A percentile compares a stretch with the other conserved stretches of the same genome.
Conservation (phyloP, 441 rosid species). For the Kokia cookei region DNA sequence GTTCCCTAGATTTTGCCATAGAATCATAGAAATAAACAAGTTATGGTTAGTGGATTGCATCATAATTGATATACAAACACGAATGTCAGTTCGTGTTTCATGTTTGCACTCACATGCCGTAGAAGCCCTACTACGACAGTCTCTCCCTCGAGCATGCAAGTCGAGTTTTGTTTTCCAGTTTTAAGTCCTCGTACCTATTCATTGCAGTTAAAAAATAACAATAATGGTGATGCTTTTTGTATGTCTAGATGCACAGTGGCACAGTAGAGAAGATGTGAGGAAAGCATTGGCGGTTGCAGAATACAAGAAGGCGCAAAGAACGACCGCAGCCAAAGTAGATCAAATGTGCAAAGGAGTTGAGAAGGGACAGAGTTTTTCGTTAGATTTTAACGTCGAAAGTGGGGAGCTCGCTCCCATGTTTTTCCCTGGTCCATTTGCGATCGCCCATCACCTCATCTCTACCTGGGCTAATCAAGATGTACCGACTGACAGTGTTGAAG, state of each 20-base stretch:
- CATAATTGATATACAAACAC: too few relatives aligned
- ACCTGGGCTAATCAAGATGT: conserved; percentile 63
- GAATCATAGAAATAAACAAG: not conserved
- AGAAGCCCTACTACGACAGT: not conserved
- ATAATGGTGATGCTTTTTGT: not conserved
- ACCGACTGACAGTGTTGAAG: conserved; percentile 15
- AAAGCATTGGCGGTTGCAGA: conserved; percentile 67
- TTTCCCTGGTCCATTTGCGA: conserved; percentile 85
- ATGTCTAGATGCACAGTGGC: conserved; percentile 79
- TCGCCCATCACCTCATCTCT: conserved; percentile 88
- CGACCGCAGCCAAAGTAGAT: conserved; percentile 67
- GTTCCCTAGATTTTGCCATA: too few relatives aligned
- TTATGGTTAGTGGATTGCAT: not conserved
- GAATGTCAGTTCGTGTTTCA: too few relatives aligned
- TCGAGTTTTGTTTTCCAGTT: not conserved
- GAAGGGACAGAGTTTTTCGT: conserved; percentile 56
- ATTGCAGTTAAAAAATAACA: not conserved
- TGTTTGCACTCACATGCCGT: not conserved
- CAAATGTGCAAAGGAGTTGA: conserved; percentile 88
- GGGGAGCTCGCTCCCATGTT: conserved; percentile 89
- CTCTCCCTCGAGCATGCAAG: not conserved
- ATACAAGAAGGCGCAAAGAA: conserved; percentile 75
- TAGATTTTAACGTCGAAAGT: conserved; percentile 75
- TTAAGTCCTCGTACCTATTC: not conserved
- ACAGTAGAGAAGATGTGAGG: conserved; percentile 71